A percentile compares a stretch with the other conserved stretches of the same genome.
Evolutionary conservation across 768 basidiomycete genomes (phyloP).

Genomic region (Zangia roseola): DNA sequence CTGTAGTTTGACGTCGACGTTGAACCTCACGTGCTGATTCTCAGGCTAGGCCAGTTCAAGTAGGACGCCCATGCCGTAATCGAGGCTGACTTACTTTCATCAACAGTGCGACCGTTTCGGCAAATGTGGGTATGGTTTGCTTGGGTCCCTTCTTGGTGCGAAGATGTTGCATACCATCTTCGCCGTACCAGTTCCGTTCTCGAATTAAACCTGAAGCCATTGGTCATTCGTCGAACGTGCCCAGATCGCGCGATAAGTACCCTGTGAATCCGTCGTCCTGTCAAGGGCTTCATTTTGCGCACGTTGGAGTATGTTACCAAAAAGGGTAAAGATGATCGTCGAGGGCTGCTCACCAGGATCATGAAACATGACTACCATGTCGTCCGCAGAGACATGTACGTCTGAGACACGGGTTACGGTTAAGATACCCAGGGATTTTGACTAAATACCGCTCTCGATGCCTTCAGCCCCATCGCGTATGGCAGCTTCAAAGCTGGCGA

Average conservation of each 20-base stretch:
- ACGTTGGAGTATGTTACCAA: constrained; percentile 24
- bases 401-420: constrained; percentile 69
- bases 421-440: constrained; percentile 33
- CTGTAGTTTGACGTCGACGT: constrained; percentile 93
- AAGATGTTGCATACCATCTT: constrained; percentile 71
- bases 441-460: constrained; percentile 92
- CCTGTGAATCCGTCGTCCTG: constrained; percentile 80
- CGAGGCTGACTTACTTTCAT: constrained; percentile 57
- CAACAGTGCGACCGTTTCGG: constrained; percentile 74
- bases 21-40: constrained; percentile 72
- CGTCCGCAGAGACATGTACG: constrained; percentile 90
- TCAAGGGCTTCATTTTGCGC: constrained; percentile 49
- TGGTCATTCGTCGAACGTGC: constrained; percentile 30
- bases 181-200: constrained; percentile 70
- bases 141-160: constrained; percentile 77
- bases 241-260: constrained; percentile 30
- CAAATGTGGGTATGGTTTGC: constrained; percentile 89
- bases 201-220: constrained; percentile 57
- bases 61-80: constrained; percentile 10
- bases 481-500: constrained; percentile 92
- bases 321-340: constrained; percentile 21
- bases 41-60: constrained; percentile 48
- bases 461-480: constrained; percentile 94
- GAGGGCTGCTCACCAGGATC: constrained; percentile 64
- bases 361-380: constrained; percentile 93